These are phyloP conservation scores for Poronia punctata DNA, from an alignment of 495 filamentous ascomycete species.

Conservation along the genomic window DNA sequence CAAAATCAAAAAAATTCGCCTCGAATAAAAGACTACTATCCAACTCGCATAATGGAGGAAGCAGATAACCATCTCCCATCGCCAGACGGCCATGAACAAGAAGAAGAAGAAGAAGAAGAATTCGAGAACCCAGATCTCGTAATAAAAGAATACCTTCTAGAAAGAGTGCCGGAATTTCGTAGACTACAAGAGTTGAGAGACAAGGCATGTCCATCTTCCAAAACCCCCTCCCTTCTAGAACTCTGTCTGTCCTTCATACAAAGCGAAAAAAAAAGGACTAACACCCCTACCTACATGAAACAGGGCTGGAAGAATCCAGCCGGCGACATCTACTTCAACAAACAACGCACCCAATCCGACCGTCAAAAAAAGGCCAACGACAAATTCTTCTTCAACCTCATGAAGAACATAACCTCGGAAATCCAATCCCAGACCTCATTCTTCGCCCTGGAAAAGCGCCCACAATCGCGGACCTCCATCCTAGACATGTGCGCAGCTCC, in stretches of 20 bases:
- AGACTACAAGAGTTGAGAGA: slow-evolving; percentile 1
- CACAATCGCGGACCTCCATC: slow-evolving; percentile 26
- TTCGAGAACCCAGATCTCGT: neutral
- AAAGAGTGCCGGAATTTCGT: neutral
- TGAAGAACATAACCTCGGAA: slow-evolving; percentile 11
- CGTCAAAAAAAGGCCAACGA: slow-evolving; percentile 9
- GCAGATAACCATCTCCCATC: too few species aligned
- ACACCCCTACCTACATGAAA: neutral
- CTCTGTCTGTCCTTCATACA: too few species aligned
- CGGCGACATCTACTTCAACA: slow-evolving; percentile 35
- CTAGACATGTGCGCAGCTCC: slow-evolving; percentile 56
- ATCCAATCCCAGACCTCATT: slow-evolving; percentile 19
- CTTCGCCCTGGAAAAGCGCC: slow-evolving; percentile 30
- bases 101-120: too few species aligned
- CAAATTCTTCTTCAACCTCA: slow-evolving; percentile 8
- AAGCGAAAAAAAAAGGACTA: too few species aligned
- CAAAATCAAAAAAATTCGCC: too few species aligned
- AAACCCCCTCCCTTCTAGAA: neutral
- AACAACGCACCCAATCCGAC: slow-evolving; percentile 32
- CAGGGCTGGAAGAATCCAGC: slow-evolving; percentile 39
- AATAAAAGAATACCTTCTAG: slow-evolving; percentile 1
- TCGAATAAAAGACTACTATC: too few species aligned
- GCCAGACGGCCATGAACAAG: neutral
- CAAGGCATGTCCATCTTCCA: neutral
- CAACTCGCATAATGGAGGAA: too few species aligned